Conservation (phyloP, 139 green algal genomes). For the Coelastrella sp. region DNA sequence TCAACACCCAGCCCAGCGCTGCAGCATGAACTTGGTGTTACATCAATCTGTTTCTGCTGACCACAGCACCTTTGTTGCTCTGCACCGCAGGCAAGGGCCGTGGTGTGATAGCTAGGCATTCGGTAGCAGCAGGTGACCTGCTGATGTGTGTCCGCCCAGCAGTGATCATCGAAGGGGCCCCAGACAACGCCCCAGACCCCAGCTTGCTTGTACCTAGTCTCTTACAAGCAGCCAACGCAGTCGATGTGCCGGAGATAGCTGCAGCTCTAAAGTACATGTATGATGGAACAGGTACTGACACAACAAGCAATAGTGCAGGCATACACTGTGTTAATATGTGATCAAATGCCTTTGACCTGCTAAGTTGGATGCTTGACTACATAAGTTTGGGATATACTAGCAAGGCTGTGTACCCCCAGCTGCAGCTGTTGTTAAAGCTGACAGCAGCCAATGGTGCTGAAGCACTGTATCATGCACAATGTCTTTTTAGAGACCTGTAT, state of each 20-base stretch:
- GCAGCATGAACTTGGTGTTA: too few species aligned
- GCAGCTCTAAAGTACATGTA: conserved; percentile 24
- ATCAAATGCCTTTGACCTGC: too few species aligned
- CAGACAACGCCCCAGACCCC: conserved; percentile 19
- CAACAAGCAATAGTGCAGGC: not conserved
- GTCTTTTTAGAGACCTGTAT: too few species aligned
- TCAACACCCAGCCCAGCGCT: too few species aligned
- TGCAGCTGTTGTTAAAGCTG: too few species aligned
- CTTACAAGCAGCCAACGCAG: not conserved
- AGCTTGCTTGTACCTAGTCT: conserved; percentile 18
- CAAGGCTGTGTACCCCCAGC: too few species aligned
- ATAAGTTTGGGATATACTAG: too few species aligned
- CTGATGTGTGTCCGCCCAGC: conserved; percentile 4
- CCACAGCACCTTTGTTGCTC: not conserved
- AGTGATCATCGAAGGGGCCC: not conserved
- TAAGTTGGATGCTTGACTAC: too few species aligned
- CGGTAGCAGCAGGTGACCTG: conserved; percentile 17
- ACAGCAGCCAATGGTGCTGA: too few species aligned
- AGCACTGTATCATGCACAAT: too few species aligned
- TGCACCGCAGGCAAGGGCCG: conserved; percentile 32
- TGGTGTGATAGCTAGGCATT: not conserved
- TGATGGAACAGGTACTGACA: conserved; percentile 27
- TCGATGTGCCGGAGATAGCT: not conserved
- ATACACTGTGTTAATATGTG: not conserved
- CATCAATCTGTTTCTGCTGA: too few species aligned